Percentiles rank a stretch among this genome's conserved stretches.
Evolutionary conservation across 208 protist genomes (phyloP).

Genomic region (Acanthamoeba triangularis): DNA sequence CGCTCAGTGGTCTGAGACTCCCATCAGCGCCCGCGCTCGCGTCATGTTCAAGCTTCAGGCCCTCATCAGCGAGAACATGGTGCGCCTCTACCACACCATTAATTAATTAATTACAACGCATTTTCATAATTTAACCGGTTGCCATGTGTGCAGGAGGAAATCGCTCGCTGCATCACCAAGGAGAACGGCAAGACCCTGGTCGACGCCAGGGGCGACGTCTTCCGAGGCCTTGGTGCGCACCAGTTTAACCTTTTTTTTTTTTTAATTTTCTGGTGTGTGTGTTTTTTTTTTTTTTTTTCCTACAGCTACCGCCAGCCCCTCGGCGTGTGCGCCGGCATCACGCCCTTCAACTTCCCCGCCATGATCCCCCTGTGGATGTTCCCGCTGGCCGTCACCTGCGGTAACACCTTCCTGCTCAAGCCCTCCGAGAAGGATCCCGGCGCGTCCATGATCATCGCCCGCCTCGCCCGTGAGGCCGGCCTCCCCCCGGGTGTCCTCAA

Average conservation of each 20-base stretch:
- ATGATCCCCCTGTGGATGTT: constrained; percentile 90
- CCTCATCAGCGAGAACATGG: constrained; percentile 91
- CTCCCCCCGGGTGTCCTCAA: constrained; percentile 93
- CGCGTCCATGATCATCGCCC: constrained; percentile 86
- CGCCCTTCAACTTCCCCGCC: constrained; percentile 94
- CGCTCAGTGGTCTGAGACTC: constrained; percentile 88
- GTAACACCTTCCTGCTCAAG: constrained; percentile 97
- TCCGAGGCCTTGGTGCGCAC: constrained; percentile 91
- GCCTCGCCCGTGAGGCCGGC: constrained; percentile 91
- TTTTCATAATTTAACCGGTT: not conserved
- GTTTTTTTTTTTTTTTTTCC: not conserved
- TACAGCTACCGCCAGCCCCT: constrained; percentile 94
- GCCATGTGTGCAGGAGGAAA: constrained; percentile 79
- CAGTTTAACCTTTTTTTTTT: not conserved
- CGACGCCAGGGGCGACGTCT: constrained; percentile 95
- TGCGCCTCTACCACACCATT: not conserved
- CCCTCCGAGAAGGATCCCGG: constrained; percentile 94
- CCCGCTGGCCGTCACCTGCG: constrained; percentile 92
- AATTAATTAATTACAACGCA: not conserved
- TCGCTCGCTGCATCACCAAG: constrained; percentile 91
- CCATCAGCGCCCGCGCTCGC: constrained; percentile 89
- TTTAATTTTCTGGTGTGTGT: not conserved
- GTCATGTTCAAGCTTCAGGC: constrained; percentile 92
- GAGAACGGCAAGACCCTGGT: constrained; percentile 95
- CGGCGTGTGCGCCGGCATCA: constrained; percentile 95